Evolutionary conservation across 306 rosid species (phyloP).

Genomic region (Crataegus laevigata): DNA sequence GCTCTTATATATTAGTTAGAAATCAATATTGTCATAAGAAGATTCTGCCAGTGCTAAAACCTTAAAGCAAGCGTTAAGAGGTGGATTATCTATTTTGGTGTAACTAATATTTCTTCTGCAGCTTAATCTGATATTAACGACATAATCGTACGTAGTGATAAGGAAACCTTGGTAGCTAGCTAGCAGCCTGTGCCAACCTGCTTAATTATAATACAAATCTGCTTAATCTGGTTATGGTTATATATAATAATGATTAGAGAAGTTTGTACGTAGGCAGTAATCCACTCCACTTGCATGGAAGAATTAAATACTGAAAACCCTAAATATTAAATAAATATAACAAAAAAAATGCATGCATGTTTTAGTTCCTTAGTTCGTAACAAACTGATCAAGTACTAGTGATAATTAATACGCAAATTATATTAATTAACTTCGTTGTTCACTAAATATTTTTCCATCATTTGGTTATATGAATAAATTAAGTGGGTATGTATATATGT

Average conservation of each 20-base stretch:
- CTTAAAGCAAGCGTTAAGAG: background rate
- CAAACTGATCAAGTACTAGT: background rate
- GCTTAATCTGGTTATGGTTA: too few relatives aligned
- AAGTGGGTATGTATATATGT: background rate
- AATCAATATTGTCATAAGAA: background rate
- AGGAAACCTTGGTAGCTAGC: background rate
- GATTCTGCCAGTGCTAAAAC: background rate
- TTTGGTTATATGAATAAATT: background rate
- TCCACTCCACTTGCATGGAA: too few relatives aligned
- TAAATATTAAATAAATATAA: too few relatives aligned
- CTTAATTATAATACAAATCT: too few relatives aligned
- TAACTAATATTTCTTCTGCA: background rate
- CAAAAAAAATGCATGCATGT: background rate
- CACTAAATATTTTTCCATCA: background rate
- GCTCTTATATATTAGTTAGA: too few relatives aligned
- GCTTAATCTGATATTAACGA: background rate
- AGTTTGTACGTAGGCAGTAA: too few relatives aligned
- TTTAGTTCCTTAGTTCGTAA: background rate
- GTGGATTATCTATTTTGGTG: too few relatives aligned
- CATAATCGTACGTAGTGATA: background rate
- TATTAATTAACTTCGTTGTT: background rate
- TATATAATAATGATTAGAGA: background rate
- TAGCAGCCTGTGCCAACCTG: background rate
- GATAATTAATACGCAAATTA: background rate
- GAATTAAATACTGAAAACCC: too few relatives aligned